A percentile compares a stretch with the other conserved stretches of the same genome.
Evolutionary conservation across 2,329 filamentous ascomycete species (phyloP).

Genomic region (Parastagonospora nodorum): DNA sequence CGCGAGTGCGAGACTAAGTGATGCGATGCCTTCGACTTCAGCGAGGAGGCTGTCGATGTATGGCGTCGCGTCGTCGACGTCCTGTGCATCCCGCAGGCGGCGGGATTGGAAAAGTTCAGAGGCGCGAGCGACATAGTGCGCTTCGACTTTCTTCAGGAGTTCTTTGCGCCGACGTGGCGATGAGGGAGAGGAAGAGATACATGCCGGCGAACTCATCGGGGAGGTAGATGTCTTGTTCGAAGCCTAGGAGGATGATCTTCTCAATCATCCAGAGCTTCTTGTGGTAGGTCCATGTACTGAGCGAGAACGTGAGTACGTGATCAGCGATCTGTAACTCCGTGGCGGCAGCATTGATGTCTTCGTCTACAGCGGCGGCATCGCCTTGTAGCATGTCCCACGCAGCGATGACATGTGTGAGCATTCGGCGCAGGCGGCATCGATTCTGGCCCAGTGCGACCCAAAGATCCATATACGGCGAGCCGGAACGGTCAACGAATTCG

Average conservation of each 20-base stretch:
- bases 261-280: constrained; percentile 91
- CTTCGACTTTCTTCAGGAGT: constrained; percentile 23
- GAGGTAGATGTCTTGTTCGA: constrained; percentile 90
- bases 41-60: constrained; percentile 35
- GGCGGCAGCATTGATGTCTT: constrained; percentile 48
- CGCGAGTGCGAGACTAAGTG: constrained; percentile 37
- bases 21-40: constrained; percentile 29
- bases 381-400: constrained; percentile 85
- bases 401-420: constrained; percentile 80
- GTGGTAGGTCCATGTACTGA: constrained; percentile 87
- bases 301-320: constrained; percentile 68
- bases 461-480: constrained; percentile 78
- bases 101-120: neutral
- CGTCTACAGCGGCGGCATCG: constrained; percentile 62
- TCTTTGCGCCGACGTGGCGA: constrained; percentile 29
- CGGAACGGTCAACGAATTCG: constrained; percentile 61
- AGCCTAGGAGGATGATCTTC: constrained; percentile 86
- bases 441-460: constrained; percentile 88
- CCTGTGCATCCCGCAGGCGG: constrained; percentile 10
- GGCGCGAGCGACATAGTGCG: constrained; percentile 14
- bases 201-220: constrained; percentile 82
- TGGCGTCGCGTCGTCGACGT: constrained; percentile 11
- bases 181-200: constrained; percentile 68
- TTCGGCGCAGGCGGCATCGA: constrained; percentile 83
- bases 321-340: constrained; percentile 31